Evolutionary conservation across 1,284 basidiomycete species (phyloP).

Genomic region (Microbotryomycetes sp.): DNA sequence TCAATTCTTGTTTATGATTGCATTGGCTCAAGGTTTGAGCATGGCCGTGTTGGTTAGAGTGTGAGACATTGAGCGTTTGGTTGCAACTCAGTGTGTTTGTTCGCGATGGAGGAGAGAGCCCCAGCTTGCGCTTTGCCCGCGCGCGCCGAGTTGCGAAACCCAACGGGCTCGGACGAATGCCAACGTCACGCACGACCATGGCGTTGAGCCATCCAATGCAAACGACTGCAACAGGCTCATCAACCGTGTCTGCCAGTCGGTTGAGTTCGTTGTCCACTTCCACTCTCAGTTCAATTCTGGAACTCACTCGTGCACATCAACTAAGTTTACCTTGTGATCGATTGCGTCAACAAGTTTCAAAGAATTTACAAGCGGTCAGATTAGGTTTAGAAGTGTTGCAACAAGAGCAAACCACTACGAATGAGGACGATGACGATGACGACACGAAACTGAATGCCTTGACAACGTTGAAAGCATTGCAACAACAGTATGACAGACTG

Average conservation of each 20-base stretch:
- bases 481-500: slow-evolving; percentile 22
- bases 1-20: slow-evolving; percentile 68
- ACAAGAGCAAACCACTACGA: slow-evolving; percentile 7
- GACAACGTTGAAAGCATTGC: slow-evolving; percentile 25
- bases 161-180: too few relatives aligned
- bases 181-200: too few relatives aligned
- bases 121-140: not conserved
- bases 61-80: not conserved
- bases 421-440: slow-evolving; percentile 1
- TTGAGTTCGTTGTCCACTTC: slow-evolving; percentile 29
- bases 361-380: slow-evolving; percentile 23
- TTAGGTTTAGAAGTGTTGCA: slow-evolving; percentile 20
- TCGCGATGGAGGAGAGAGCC: not conserved
- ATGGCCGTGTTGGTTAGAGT: slow-evolving; percentile 49
- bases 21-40: slow-evolving; percentile 68
- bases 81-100: not conserved
- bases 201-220: not conserved
- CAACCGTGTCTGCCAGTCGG: slow-evolving; percentile 8
- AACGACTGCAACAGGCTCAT: not conserved
- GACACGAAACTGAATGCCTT: slow-evolving; percentile 18
- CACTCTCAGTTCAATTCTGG: slow-evolving; percentile 30
- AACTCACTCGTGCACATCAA: slow-evolving; percentile 28
- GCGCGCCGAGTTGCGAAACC: too few relatives aligned
- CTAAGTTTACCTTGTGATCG: slow-evolving; percentile 18
- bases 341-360: slow-evolving; percentile 12